Conservation (phyloP, 169 alveolate species). For the Amoebophrya sp. region DNA sequence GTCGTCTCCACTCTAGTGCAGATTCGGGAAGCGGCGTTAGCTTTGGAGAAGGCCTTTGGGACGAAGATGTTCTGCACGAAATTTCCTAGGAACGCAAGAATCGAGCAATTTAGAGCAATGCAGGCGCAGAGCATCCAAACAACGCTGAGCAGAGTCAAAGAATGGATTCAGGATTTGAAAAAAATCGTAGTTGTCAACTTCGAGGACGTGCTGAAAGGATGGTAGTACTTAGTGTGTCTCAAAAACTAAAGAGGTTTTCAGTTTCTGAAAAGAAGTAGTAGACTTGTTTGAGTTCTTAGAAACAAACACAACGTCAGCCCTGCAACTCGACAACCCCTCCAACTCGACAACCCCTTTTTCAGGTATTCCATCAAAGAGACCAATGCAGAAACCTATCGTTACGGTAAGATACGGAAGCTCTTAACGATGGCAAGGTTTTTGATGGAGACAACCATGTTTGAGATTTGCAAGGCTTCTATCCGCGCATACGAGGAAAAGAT, state of each 20-base stretch:
- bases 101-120: background rate
- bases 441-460: background rate
- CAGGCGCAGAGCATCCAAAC: background rate
- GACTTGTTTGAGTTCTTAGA: too few relatives aligned
- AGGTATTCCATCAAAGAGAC: background rate
- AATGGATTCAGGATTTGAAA: background rate
- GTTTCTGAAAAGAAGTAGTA: too few relatives aligned
- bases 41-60: background rate
- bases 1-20: background rate
- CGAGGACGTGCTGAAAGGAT: conserved; percentile 20
- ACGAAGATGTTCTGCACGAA: background rate
- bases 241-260: too few relatives aligned
- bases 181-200: background rate
- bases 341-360: too few relatives aligned
- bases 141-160: background rate
- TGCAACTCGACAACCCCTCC: too few relatives aligned
- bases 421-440: background rate
- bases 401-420: background rate
- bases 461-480: background rate
- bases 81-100: background rate
- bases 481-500: conserved; percentile 2
- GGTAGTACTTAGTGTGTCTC: background rate
- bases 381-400: background rate
- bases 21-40: background rate
- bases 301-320: too few relatives aligned